A percentile compares a stretch with the other conserved stretches of the same genome.
Conservation (phyloP, 2,329 filamentous ascomycete genomes). For the Tothia fuscella region DNA sequence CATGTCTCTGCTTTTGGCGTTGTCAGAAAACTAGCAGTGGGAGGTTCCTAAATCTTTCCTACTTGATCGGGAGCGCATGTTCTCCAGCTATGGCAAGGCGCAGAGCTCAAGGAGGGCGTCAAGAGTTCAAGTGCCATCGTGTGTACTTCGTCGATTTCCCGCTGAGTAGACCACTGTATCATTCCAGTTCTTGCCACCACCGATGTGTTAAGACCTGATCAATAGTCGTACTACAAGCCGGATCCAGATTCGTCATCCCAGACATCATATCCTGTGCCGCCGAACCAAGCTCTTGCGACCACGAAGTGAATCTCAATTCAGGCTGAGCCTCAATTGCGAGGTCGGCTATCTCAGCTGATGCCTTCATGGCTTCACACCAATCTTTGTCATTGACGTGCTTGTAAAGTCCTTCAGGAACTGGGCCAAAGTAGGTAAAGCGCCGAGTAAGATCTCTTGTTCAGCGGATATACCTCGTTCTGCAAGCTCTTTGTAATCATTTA, state of each 20-base stretch:
- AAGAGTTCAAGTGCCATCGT: too few relatives aligned
- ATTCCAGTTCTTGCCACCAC: too few relatives aligned
- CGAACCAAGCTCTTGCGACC: too few relatives aligned
- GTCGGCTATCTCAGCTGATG: slow-evolving; percentile 18
- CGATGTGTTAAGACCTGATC: not conserved
- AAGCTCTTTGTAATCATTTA: slow-evolving; percentile 23
- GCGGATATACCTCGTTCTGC: slow-evolving; percentile 18
- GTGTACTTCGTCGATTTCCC: too few relatives aligned
- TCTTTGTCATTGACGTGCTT: slow-evolving; percentile 19
- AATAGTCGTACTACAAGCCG: slow-evolving; percentile 13
- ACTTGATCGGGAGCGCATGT: too few relatives aligned
- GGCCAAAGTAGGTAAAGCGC: slow-evolving; percentile 26
- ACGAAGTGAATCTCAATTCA: slow-evolving; percentile 20
- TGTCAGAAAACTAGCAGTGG: too few relatives aligned
- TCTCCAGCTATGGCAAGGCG: too few relatives aligned
- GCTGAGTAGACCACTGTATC: too few relatives aligned
- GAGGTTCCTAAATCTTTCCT: too few relatives aligned
- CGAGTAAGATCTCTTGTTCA: slow-evolving; percentile 23
- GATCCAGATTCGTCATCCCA: slow-evolving; percentile 24
- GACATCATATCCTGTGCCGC: slow-evolving; percentile 23
- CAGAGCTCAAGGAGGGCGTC: too few relatives aligned
- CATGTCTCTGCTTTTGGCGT: too few relatives aligned
- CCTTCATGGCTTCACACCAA: slow-evolving; percentile 18
- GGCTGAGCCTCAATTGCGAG: slow-evolving; percentile 20
- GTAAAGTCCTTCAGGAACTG: slow-evolving; percentile 20